These are phyloP conservation scores for Quercus aquifolioides DNA, from an alignment of 306 rosid genomes.

Conservation along the genomic window DNA sequence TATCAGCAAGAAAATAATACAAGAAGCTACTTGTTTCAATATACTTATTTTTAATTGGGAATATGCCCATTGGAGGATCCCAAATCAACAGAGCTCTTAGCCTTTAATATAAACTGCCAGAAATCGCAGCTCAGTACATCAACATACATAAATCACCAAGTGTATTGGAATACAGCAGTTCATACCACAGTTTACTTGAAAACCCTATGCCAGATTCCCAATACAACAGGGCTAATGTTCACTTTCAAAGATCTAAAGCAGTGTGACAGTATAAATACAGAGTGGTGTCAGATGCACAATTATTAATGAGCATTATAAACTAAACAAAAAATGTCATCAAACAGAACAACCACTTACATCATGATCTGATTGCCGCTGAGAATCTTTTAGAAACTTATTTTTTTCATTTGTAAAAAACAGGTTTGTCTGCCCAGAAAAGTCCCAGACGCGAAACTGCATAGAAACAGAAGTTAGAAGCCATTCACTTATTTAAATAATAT, in stretches of 20 bases:
- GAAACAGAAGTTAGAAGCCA: slow-evolving; percentile 22
- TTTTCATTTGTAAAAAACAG: slow-evolving; percentile 43
- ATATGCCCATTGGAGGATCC: too few species aligned
- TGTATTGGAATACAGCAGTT: neutral
- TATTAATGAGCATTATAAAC: neutral
- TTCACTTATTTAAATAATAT: slow-evolving; percentile 26
- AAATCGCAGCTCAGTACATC: too few species aligned
- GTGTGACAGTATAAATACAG: neutral
- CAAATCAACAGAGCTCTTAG: too few species aligned
- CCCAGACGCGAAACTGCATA: slow-evolving; percentile 89
- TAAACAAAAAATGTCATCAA: neutral
- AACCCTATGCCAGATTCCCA: neutral
- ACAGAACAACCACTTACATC: slow-evolving; percentile 49
- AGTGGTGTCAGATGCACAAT: neutral
- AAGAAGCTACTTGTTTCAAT: too few species aligned
- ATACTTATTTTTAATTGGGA: too few species aligned
- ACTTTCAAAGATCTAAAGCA: neutral
- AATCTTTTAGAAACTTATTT: slow-evolving; percentile 41
- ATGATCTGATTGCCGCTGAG: slow-evolving; percentile 70
- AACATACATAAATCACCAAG: neutral
- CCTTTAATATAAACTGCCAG: too few species aligned
- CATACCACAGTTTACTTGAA: neutral
- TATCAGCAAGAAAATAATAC: too few species aligned
- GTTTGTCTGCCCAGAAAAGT: slow-evolving; percentile 80
- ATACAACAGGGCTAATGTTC: neutral